Evolutionary conservation across 163 green algal species (phyloP).

Genomic region (Chloromonas sp.): DNA sequence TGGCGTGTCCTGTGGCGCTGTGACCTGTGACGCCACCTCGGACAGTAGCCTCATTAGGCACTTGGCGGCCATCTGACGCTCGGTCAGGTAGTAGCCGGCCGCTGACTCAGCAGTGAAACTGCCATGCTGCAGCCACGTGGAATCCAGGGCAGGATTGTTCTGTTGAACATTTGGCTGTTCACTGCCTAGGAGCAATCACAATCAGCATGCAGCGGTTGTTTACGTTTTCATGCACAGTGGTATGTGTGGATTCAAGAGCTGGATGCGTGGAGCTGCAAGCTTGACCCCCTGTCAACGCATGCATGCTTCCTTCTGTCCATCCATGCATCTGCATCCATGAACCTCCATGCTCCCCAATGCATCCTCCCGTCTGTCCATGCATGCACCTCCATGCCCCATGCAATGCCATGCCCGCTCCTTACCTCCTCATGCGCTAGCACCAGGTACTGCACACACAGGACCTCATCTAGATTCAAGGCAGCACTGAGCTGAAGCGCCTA

Average conservation of each 20-base stretch:
- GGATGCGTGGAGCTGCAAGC: no score
- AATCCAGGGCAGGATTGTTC: background rate
- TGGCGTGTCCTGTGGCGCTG: background rate
- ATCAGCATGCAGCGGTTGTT: no score
- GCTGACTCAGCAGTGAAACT: slow-evolving; percentile 51
- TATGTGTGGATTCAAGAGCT: no score
- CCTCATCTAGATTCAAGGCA: slow-evolving; percentile 62
- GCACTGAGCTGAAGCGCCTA: slow-evolving; percentile 59
- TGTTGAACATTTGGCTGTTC: background rate
- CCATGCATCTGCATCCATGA: no score
- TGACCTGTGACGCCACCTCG: slow-evolving; percentile 11
- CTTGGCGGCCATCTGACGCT: slow-evolving; percentile 46
- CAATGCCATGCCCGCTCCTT: background rate
- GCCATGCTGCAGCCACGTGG: slow-evolving; percentile 31
- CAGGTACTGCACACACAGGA: slow-evolving; percentile 56
- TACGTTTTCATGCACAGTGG: no score
- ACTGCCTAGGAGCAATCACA: no score
- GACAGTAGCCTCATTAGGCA: slow-evolving; percentile 53
- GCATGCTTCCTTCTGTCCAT: no score
- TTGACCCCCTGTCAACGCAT: no score
- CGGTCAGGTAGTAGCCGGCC: slow-evolving; percentile 59
- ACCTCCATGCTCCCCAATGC: no score
- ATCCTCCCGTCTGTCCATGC: no score
- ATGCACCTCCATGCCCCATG: no score
- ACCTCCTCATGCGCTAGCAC: slow-evolving; percentile 51